Percentiles rank a stretch among this genome's conserved stretches.
Conservation (phyloP, 345 rosid genomes). For the Carallia pectinifolia region DNA sequence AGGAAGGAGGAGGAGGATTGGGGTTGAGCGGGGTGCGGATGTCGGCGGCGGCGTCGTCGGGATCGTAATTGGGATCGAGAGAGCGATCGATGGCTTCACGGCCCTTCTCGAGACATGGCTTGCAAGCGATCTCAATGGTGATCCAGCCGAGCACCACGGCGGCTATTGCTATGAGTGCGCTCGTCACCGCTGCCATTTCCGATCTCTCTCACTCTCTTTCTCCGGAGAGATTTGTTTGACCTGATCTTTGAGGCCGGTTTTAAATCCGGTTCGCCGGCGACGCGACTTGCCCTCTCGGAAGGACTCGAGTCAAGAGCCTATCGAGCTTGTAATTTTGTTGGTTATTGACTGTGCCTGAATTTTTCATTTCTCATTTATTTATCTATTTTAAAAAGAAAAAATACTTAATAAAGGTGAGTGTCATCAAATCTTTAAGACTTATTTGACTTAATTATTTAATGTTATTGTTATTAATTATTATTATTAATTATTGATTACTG, state of each 20-base stretch:
- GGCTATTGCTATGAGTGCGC: slow-evolving; percentile 63
- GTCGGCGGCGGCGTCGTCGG: slow-evolving; percentile 41
- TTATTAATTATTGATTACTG: too few species aligned
- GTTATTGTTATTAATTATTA: too few species aligned
- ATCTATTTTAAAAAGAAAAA: too few species aligned
- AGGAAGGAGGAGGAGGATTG: neutral
- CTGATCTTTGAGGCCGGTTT: neutral
- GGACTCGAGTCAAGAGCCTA: too few species aligned
- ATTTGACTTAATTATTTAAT: too few species aligned
- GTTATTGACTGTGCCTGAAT: too few species aligned
- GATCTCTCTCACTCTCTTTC: slow-evolving; percentile 10
- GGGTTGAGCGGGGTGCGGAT: slow-evolving; percentile 46
- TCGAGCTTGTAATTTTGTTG: too few species aligned
- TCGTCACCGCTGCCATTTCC: slow-evolving; percentile 61
- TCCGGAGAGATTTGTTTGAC: neutral
- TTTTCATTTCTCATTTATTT: too few species aligned
- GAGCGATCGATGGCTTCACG: slow-evolving; percentile 79
- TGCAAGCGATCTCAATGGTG: slow-evolving; percentile 77
- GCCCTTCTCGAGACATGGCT: slow-evolving; percentile 72
- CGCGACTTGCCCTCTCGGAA: too few species aligned
- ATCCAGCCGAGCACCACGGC: slow-evolving; percentile 77
- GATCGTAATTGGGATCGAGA: slow-evolving; percentile 77
- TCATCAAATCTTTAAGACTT: too few species aligned
- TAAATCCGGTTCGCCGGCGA: too few species aligned
- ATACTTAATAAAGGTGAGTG: too few species aligned